Conservation (phyloP, 495 filamentous ascomycete species). For the Penicillium paradoxum region DNA sequence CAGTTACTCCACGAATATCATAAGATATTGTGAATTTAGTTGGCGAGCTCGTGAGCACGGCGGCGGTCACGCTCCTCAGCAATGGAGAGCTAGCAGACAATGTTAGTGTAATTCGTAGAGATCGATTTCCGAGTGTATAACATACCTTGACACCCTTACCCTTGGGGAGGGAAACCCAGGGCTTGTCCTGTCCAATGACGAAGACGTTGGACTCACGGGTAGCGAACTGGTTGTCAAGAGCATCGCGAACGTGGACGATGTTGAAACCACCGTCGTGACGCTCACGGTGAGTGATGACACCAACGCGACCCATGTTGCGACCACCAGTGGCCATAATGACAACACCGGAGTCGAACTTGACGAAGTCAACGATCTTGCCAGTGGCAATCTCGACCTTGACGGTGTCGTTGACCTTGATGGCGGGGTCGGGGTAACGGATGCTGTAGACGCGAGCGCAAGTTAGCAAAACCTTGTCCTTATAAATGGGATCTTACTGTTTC, state of each 20-base stretch:
- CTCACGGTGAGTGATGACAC: constrained; percentile 99
- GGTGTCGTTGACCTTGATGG: constrained; percentile 99
- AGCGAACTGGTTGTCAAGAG: constrained; percentile 98
- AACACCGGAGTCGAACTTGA: constrained; percentile 95
- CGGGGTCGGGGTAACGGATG: constrained; percentile 97
- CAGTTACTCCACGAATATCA: constrained; percentile 26
- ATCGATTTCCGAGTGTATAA: constrained; percentile 4
- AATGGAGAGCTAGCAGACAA: constrained; percentile 65
- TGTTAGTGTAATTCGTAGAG: constrained; percentile 8
- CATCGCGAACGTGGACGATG: constrained; percentile 87
- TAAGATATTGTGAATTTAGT: constrained; percentile 38
- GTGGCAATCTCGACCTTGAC: constrained; percentile 97
- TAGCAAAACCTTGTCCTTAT: constrained; percentile 35
- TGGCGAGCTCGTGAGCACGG: constrained; percentile 71
- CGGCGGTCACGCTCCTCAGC: constrained; percentile 97
- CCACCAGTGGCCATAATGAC: constrained; percentile 97
- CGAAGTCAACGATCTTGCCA: constrained; percentile 94
- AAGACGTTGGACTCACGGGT: constrained; percentile 99
- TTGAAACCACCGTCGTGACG: constrained; percentile 99
- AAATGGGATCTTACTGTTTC: constrained; percentile 32
- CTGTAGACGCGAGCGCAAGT: constrained; percentile 45
- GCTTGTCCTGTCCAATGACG: constrained; percentile 95
- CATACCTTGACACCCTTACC: constrained; percentile 96
- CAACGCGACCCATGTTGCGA: constrained; percentile 99
- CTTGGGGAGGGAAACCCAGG: constrained; percentile 98